Percentiles rank a stretch among this genome's conserved stretches.
Evolutionary conservation across 106 monocot genomes (phyloP).

Genomic region (Chionographis japonica): DNA sequence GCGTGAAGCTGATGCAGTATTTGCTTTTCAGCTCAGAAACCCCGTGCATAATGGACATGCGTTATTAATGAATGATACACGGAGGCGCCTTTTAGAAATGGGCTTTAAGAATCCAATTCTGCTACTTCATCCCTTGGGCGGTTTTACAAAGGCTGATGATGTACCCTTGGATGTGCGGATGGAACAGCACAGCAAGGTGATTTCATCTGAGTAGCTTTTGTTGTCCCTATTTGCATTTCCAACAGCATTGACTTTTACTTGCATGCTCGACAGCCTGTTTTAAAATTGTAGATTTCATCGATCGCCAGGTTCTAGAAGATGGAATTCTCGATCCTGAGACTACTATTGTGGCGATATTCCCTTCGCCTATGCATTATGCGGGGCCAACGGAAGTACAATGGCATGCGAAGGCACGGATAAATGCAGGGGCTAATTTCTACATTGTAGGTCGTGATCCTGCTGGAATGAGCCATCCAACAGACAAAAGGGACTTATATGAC

Average conservation of each 20-base stretch:
- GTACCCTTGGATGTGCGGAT: conserved; percentile 89
- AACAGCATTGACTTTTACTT: neutral
- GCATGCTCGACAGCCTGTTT: neutral
- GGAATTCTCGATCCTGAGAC: conserved; percentile 93
- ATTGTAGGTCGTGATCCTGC: conserved; percentile 99
- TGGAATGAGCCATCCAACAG: conserved; percentile 92
- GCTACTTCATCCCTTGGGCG: conserved; percentile 91
- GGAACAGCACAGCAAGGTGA: conserved; percentile 98
- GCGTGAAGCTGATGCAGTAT: conserved; percentile 87
- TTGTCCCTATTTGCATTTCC: neutral
- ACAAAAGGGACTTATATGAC: conserved; percentile 90
- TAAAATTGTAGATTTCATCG: neutral
- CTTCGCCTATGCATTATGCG: conserved; percentile 99
- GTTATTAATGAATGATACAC: conserved; percentile 92
- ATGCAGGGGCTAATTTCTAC: conserved; percentile 98
- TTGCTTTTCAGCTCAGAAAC: conserved; percentile 93
- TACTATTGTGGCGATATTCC: conserved; percentile 90
- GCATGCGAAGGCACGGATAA: conserved; percentile 98
- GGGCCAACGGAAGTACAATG: conserved; percentile 99
- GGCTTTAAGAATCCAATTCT: conserved; percentile 93
- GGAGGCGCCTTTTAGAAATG: conserved; percentile 83
- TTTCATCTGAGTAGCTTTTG: neutral
- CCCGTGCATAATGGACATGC: conserved; percentile 99
- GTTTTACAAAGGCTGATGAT: conserved; percentile 95
- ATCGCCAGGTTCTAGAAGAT: conserved; percentile 82